Evolutionary conservation across 1,284 basidiomycete species (phyloP).

Genomic region (Cryptococcus maquisensis): DNA sequence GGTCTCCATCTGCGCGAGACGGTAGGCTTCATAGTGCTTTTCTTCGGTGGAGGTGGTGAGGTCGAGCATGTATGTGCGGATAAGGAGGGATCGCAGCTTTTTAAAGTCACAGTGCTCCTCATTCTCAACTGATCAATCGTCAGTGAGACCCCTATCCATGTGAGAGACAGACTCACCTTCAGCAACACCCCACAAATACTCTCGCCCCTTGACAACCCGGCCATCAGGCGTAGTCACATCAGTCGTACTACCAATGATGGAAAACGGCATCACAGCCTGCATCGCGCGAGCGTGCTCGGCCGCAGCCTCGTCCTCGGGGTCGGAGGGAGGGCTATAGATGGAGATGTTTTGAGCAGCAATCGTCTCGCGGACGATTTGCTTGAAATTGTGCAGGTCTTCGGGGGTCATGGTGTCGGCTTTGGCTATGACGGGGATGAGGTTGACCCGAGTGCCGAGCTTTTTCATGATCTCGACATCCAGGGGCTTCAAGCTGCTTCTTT

Average conservation of each 20-base stretch:
- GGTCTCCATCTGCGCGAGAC: conserved; percentile 99
- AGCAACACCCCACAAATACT: conserved; percentile 99
- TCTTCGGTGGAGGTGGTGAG: conserved; percentile 95
- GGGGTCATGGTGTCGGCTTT: conserved; percentile 97
- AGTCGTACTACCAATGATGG: conserved; percentile 94
- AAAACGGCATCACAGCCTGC: conserved; percentile 87
- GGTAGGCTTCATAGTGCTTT: conserved; percentile 95
- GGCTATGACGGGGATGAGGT: conserved; percentile 95
- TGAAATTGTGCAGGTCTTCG: conserved; percentile 85
- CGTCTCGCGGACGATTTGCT: conserved; percentile 89
- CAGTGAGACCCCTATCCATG: neutral
- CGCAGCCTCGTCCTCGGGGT: conserved; percentile 79
- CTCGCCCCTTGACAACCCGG: conserved; percentile 89
- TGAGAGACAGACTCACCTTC: conserved; percentile 60
- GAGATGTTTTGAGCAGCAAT: conserved; percentile 87
- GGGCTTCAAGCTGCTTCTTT: conserved; percentile 75
- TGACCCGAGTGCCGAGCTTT: conserved; percentile 89
- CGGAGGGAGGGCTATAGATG: conserved; percentile 89
- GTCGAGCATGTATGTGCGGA: conserved; percentile 98
- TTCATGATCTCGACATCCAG: conserved; percentile 99
- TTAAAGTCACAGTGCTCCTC: conserved; percentile 99
- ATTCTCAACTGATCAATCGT: conserved; percentile 73
- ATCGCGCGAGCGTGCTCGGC: conserved; percentile 87
- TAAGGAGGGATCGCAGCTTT: conserved; percentile 90
- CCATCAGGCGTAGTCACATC: conserved; percentile 91